These are phyloP conservation scores for Apiotrichum domesticum DNA, from an alignment of 1,284 basidiomycete genomes.

Conservation along the genomic window DNA sequence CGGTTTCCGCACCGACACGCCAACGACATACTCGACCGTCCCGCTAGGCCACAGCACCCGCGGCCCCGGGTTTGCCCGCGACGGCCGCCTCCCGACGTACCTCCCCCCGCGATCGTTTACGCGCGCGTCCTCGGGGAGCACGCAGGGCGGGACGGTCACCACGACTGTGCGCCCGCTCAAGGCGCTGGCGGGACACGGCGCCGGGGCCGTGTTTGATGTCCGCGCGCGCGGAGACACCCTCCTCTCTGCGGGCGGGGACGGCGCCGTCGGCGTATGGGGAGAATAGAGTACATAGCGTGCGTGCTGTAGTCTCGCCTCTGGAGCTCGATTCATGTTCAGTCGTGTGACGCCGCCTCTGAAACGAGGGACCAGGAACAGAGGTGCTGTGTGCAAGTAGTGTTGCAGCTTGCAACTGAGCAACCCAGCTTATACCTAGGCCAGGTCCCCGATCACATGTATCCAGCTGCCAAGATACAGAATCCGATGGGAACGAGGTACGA, in stretches of 20 bases:
- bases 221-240: constrained; percentile 41
- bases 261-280: constrained; percentile 48
- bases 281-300: too few relatives aligned
- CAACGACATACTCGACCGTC: neutral
- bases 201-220: constrained; percentile 47
- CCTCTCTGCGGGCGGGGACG: constrained; percentile 48
- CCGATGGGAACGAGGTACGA: too few relatives aligned
- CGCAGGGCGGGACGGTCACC: constrained; percentile 7
- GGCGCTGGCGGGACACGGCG: constrained; percentile 32
- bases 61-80: neutral
- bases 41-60: neutral
- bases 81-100: constrained; percentile 20
- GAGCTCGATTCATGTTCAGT: too few relatives aligned
- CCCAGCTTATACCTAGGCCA: too few relatives aligned
- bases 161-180: constrained; percentile 29
- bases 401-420: too few relatives aligned
- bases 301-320: too few relatives aligned
- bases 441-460: too few relatives aligned
- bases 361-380: too few relatives aligned
- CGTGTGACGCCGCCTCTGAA: too few relatives aligned
- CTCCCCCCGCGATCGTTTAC: constrained; percentile 26
- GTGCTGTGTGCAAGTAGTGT: too few relatives aligned
- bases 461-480: too few relatives aligned
- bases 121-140: constrained; percentile 1
- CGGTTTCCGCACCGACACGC: constrained; percentile 4